Conservation (phyloP, 164 flowering plant genomes). For the Tinospora cordifolia region DNA sequence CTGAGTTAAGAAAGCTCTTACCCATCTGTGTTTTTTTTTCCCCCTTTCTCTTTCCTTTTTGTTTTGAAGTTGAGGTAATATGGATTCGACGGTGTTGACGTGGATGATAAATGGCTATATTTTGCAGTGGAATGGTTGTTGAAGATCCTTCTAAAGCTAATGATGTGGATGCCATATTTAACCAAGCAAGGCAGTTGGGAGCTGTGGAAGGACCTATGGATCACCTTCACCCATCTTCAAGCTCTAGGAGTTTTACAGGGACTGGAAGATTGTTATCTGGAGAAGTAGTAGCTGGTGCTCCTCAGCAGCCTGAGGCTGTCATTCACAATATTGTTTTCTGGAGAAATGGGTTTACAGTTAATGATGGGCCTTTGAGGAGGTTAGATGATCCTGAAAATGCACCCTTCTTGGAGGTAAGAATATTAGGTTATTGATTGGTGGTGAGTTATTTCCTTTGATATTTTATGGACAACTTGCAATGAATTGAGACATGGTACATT, state of each 20-base stretch:
- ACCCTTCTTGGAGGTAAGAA: slow-evolving; percentile 56
- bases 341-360: slow-evolving; percentile 81
- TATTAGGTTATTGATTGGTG: background rate
- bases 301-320: slow-evolving; percentile 48
- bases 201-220: slow-evolving; percentile 69
- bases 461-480: background rate
- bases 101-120: background rate
- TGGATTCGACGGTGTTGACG: no score
- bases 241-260: slow-evolving; percentile 70
- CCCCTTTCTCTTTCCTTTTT: background rate
- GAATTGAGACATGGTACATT: background rate
- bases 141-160: slow-evolving; percentile 73
- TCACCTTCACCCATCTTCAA: slow-evolving; percentile 44
- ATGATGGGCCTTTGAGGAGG: slow-evolving; percentile 83
- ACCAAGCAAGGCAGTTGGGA: slow-evolving; percentile 75
- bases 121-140: slow-evolving; percentile 84
- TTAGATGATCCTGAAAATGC: slow-evolving; percentile 81
- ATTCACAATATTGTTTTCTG: slow-evolving; percentile 59
- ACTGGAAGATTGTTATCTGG: slow-evolving; percentile 69
- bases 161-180: slow-evolving; percentile 78
- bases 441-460: background rate
- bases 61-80: no score
- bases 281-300: slow-evolving; percentile 47
- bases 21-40: background rate
- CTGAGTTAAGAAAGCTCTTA: no score